Conservation (phyloP, 345 rosid species). For the Physaria fendleri region DNA sequence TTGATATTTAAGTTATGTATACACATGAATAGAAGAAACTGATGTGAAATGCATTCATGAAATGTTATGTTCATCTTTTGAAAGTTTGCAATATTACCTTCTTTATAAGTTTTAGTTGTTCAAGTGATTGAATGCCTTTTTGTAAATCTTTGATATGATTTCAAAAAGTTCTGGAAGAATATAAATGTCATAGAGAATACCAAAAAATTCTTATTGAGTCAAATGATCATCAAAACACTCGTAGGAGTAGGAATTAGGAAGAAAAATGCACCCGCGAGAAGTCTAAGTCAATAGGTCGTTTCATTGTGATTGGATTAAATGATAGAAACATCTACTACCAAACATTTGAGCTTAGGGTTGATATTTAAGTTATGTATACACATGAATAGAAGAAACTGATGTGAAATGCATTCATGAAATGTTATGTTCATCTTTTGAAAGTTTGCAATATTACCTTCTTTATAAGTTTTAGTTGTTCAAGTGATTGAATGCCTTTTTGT, state of each 20-base stretch:
- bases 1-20: slow-evolving; percentile 10
- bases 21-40: slow-evolving; percentile 11
- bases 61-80: not conserved
- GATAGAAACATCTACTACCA: no score
- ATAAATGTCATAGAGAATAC: no score
- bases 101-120: not conserved
- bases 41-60: slow-evolving; percentile 17
- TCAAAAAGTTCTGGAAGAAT: no score
- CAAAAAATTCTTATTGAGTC: no score
- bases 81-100: slow-evolving; percentile 1
- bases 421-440: not conserved
- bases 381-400: slow-evolving; percentile 8
- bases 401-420: slow-evolving; percentile 16
- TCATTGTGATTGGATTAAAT: no score
- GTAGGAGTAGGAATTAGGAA: no score
- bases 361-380: slow-evolving; percentile 11
- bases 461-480: not conserved
- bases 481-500: not conserved
- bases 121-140: not conserved
- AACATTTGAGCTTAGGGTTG: slow-evolving; percentile 15
- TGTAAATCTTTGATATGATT: not conserved
- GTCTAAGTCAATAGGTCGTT: no score
- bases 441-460: not conserved
- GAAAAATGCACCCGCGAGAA: no score
- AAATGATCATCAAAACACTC: no score